These are phyloP conservation scores for Chloris gayana DNA, from an alignment of 176 grass and related monocot genomes.

Conservation along the genomic window DNA sequence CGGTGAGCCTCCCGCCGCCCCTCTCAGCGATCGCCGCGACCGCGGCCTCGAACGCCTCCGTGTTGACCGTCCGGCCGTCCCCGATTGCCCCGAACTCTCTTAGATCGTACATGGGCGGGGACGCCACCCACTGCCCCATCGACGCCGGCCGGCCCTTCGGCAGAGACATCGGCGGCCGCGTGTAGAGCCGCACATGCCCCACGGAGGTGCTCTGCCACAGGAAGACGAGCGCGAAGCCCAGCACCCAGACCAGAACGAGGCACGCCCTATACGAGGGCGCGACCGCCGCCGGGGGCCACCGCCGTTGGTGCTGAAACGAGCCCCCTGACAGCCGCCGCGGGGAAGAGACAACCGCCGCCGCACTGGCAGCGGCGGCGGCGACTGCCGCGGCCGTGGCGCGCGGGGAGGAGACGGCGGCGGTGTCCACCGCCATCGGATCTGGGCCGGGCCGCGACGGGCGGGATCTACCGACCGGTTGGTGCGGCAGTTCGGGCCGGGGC, in stretches of 20 bases:
- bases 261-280: conserved; percentile 31
- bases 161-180: conserved; percentile 29
- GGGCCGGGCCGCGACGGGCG: not conserved
- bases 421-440: conserved; percentile 50
- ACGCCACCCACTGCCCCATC: conserved; percentile 50
- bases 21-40: conserved; percentile 59
- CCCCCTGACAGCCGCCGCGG: conserved; percentile 44
- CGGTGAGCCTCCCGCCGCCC: conserved; percentile 75
- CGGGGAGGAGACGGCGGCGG: conserved; percentile 43
- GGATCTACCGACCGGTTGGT: conserved; percentile 51
- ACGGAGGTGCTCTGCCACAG: conserved; percentile 71
- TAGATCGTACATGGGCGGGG: conserved; percentile 61
- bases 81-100: conserved; percentile 78
- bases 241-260: conserved; percentile 59
- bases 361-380: not conserved
- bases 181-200: conserved; percentile 48
- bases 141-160: conserved; percentile 34
- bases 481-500: conserved; percentile 4
- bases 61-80: conserved; percentile 74
- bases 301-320: conserved; percentile 39
- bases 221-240: conserved; percentile 58
- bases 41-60: conserved; percentile 67
- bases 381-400: conserved; percentile 17
- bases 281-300: conserved; percentile 26
- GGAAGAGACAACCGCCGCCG: conserved; percentile 27